A percentile compares a stretch with the other conserved stretches of the same genome.
These are phyloP conservation scores for Polyplosphaeria fusca DNA, from an alignment of 495 filamentous ascomycete species.

Conservation along the genomic window DNA sequence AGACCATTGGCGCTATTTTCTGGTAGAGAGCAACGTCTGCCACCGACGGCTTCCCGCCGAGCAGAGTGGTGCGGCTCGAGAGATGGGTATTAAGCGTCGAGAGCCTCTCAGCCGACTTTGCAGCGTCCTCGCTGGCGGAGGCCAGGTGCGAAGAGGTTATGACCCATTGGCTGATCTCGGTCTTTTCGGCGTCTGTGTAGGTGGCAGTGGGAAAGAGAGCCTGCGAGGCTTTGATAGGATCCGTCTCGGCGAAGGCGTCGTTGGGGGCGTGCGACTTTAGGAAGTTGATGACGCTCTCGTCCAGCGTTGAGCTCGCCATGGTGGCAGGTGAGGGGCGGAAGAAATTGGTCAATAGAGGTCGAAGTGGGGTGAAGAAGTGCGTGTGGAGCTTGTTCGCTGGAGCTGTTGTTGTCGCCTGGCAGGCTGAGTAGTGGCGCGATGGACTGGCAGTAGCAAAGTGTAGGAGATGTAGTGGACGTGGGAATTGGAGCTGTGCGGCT, in stretches of 20 bases:
- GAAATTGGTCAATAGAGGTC: conserved; percentile 10
- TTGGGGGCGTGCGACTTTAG: conserved; percentile 53
- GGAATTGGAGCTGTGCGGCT: conserved; percentile 15
- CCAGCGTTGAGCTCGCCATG: conserved; percentile 53
- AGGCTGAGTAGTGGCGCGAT: neutral
- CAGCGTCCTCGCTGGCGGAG: conserved; percentile 53
- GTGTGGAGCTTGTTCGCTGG: neutral
- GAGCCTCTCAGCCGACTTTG: conserved; percentile 56
- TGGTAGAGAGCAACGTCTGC: conserved; percentile 87
- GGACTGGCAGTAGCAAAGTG: neutral
- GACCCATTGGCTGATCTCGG: conserved; percentile 86
- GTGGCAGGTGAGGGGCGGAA: conserved; percentile 19
- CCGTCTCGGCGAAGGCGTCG: conserved; percentile 48
- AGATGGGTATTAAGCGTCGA: conserved; percentile 80
- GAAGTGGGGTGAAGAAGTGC: conserved; percentile 3
- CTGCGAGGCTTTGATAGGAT: conserved; percentile 52
- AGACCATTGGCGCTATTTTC: conserved; percentile 71
- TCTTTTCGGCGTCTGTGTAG: conserved; percentile 72
- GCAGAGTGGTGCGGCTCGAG: conserved; percentile 79
- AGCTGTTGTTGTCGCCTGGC: neutral
- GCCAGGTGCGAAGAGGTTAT: conserved; percentile 68
- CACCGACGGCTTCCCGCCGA: conserved; percentile 85
- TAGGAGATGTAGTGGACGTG: neutral
- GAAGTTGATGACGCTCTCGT: conserved; percentile 52
- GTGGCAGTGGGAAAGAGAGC: conserved; percentile 64